Conservation (phyloP, 441 rosid genomes). For the Populus hybrid region DNA sequence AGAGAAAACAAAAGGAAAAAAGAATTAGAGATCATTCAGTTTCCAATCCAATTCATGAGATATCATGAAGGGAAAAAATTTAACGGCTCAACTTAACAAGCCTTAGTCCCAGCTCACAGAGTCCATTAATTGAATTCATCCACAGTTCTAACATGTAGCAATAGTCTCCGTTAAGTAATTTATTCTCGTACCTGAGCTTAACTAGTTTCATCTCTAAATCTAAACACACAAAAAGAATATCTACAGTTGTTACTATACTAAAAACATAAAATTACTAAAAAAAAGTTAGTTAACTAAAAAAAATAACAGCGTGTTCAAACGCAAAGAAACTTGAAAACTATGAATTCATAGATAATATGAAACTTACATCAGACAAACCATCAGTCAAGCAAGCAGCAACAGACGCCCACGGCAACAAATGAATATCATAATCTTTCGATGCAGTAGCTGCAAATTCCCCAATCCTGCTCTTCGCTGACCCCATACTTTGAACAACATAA, state of each 20-base stretch:
- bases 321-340: neutral
- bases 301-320: neutral
- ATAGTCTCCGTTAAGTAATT: slow-evolving; percentile 2
- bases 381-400: slow-evolving; percentile 92
- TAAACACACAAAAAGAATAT: neutral
- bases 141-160: neutral
- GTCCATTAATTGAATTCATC: neutral
- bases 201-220: neutral
- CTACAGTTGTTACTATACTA: neutral
- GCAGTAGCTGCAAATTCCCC: slow-evolving; percentile 82
- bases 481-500: slow-evolving; percentile 90
- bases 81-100: neutral
- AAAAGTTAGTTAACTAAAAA: neutral
- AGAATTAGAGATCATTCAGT: neutral
- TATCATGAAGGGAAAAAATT: neutral
- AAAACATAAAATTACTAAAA: neutral
- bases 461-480: slow-evolving; percentile 71
- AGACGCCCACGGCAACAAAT: slow-evolving; percentile 95
- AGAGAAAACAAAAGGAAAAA: slow-evolving; percentile 5
- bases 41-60: neutral
- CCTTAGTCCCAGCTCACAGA: neutral
- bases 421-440: slow-evolving; percentile 90
- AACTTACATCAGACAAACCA: slow-evolving; percentile 57
- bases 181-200: neutral
- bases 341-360: slow-evolving; percentile 1